Percentiles rank a stretch among this genome's conserved stretches.
These are phyloP conservation scores for Trichoderma virens DNA, from an alignment of 495 filamentous ascomycete genomes.

Conservation along the genomic window DNA sequence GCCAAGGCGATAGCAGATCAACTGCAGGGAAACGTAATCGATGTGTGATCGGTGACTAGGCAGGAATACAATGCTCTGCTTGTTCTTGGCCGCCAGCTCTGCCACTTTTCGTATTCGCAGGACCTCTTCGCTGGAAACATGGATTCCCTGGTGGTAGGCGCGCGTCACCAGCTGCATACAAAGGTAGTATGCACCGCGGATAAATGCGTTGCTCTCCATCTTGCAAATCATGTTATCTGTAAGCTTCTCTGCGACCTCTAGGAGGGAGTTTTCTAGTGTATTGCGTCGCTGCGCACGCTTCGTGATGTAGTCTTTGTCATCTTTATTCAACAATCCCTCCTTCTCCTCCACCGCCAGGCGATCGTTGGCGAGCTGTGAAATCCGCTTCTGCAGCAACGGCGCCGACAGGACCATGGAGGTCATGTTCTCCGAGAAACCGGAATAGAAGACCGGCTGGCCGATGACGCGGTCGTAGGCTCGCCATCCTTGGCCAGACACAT, in stretches of 20 bases:
- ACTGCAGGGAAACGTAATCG: constrained; percentile 87
- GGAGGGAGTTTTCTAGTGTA: constrained; percentile 43
- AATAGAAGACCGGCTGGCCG: constrained; percentile 88
- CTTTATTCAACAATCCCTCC: constrained; percentile 57
- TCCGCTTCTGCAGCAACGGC: constrained; percentile 62
- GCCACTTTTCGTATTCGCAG: constrained; percentile 72
- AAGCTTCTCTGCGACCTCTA: constrained; percentile 73
- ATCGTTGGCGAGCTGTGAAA: constrained; percentile 66
- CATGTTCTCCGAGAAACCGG: constrained; percentile 87
- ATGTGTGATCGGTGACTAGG: constrained; percentile 92
- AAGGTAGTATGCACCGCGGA: constrained; percentile 84
- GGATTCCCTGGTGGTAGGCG: constrained; percentile 96
- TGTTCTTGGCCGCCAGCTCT: constrained; percentile 70
- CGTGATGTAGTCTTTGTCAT: constrained; percentile 45
- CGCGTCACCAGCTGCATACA: constrained; percentile 80
- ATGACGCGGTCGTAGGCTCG: constrained; percentile 83
- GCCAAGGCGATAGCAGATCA: constrained; percentile 91
- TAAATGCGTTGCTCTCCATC: constrained; percentile 91
- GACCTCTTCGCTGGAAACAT: constrained; percentile 92
- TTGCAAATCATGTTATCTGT: constrained; percentile 98
- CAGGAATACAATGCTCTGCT: constrained; percentile 92
- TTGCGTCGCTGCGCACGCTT: constrained; percentile 56
- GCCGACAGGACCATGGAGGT: constrained; percentile 66
- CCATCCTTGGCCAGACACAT: constrained; percentile 89
- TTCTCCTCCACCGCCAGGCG: constrained; percentile 66